Conservation (phyloP, 441 rosid genomes). For the Populus tomentosa region DNA sequence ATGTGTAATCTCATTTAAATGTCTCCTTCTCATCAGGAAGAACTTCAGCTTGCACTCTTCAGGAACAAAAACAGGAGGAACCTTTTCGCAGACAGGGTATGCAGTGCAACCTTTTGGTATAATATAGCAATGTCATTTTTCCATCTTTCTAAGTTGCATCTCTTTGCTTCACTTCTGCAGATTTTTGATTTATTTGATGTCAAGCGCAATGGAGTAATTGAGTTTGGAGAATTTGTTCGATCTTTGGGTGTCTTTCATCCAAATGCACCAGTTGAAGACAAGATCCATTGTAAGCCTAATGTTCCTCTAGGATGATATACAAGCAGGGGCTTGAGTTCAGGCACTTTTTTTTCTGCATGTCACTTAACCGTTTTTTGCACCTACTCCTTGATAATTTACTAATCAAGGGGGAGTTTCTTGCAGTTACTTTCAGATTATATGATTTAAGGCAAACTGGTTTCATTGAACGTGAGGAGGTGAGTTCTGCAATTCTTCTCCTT, state of each 20-base stretch:
- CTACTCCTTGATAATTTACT: constrained; percentile 1
- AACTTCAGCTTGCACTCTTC: constrained; percentile 84
- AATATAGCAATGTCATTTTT: not conserved
- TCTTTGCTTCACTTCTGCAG: constrained; percentile 26
- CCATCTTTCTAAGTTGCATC: constrained; percentile 9
- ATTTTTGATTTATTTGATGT: constrained; percentile 80
- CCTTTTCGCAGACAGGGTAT: constrained; percentile 91
- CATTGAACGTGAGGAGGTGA: constrained; percentile 84
- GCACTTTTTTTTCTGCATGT: not conserved
- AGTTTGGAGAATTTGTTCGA: constrained; percentile 82
- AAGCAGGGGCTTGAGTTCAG: not conserved
- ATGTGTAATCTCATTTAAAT: not conserved
- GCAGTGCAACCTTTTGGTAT: not conserved
- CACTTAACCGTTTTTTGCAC: not conserved
- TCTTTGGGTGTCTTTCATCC: constrained; percentile 83
- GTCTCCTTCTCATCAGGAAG: constrained; percentile 49
- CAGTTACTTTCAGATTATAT: constrained; percentile 88
- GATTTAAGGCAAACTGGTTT: constrained; percentile 82
- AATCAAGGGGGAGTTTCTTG: constrained; percentile 6
- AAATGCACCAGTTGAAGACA: constrained; percentile 53
- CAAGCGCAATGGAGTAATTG: constrained; percentile 86
- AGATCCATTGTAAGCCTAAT: constrained; percentile 52
- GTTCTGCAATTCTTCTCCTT: constrained; percentile 12
- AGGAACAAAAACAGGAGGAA: constrained; percentile 60
- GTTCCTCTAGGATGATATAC: not conserved